Conservation (phyloP, 768 basidiomycete species). For the Tylopilus felleus region DNA sequence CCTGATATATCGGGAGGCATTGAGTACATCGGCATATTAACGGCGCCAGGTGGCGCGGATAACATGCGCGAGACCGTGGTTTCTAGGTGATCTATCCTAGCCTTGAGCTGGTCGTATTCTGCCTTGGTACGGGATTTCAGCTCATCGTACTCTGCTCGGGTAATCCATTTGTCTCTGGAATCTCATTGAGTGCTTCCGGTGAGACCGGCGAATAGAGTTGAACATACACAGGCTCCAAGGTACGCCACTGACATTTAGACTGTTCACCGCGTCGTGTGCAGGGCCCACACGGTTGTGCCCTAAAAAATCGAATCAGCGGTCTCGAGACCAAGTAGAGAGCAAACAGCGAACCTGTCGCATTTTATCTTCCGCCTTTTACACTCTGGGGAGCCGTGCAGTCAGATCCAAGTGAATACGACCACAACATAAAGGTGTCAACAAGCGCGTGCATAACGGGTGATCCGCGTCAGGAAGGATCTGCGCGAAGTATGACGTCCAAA, state of each 20-base stretch:
- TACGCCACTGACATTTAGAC: conserved; percentile 78
- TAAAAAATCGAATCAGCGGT: conserved; percentile 35
- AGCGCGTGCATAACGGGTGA: neutral
- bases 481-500: conserved; percentile 17
- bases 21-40: conserved; percentile 29
- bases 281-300: conserved; percentile 77
- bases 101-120: conserved; percentile 54
- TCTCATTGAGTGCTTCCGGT: conserved; percentile 11
- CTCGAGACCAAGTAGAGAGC: conserved; percentile 6
- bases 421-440: conserved; percentile 1
- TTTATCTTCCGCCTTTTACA: conserved; percentile 87
- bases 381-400: conserved; percentile 42
- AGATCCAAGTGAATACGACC: neutral
- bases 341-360: conserved; percentile 66
- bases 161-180: conserved; percentile 75
- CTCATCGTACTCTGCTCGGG: conserved; percentile 72
- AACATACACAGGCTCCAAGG: conserved; percentile 76
- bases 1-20: conserved; percentile 31
- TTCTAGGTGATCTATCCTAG: conserved; percentile 60
- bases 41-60: conserved; percentile 25
- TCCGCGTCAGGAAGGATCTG: conserved; percentile 17
- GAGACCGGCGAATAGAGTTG: neutral
- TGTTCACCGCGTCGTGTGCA: conserved; percentile 79
- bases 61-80: conserved; percentile 45
- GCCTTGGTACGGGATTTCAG: conserved; percentile 50